These are phyloP conservation scores for Codiaeum variegatum DNA, from an alignment of 441 rosid genomes.

Conservation along the genomic window DNA sequence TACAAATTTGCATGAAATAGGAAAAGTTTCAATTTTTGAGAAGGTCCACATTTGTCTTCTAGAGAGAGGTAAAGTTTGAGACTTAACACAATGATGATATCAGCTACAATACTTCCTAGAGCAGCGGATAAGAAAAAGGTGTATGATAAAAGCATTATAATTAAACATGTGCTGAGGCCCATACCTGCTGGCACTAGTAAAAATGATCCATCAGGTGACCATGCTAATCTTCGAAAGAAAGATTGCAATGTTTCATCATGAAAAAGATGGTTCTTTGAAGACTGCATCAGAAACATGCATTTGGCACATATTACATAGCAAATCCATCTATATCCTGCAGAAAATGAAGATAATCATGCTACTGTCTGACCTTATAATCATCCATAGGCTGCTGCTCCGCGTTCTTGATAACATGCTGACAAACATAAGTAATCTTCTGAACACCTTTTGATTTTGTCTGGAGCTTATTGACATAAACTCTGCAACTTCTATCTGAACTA, in stretches of 20 bases:
- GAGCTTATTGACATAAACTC: constrained; percentile 71
- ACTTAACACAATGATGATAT: neutral
- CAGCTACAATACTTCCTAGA: neutral
- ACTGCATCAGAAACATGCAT: constrained; percentile 37
- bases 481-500: constrained; percentile 93
- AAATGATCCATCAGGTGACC: constrained; percentile 99
- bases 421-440: constrained; percentile 61
- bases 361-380: constrained; percentile 56
- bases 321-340: constrained; percentile 11
- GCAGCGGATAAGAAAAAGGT: neutral
- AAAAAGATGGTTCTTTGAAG: constrained; percentile 68
- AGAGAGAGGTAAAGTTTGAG: neutral
- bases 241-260: constrained; percentile 93
- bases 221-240: constrained; percentile 90
- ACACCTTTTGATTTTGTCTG: constrained; percentile 56
- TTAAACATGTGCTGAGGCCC: neutral
- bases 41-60: neutral
- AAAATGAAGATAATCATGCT: constrained; percentile 14
- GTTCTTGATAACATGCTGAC: constrained; percentile 75
- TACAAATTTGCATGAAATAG: neutral
- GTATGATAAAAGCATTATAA: constrained; percentile 1
- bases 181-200: constrained; percentile 86
- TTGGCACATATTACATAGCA: constrained; percentile 9
- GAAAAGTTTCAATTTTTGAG: neutral
- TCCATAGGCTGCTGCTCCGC: constrained; percentile 55